Base-by-base conservation (phyloP, 2,329 filamentous ascomycete species). In the Penicillium sclerotiorum region DNA sequence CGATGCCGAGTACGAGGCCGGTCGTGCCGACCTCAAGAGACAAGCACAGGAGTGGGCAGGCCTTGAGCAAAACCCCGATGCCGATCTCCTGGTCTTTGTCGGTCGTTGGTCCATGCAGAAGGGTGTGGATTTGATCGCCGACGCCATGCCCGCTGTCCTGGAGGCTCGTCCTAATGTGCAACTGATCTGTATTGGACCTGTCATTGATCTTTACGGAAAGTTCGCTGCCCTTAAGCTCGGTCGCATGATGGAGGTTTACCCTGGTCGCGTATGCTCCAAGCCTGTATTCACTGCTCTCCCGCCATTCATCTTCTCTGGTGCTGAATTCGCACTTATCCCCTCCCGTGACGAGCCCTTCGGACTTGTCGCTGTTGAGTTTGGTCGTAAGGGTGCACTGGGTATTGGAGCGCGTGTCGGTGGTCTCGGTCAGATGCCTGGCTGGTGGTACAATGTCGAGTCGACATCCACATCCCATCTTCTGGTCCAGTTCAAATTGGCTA, bases 71-170 rank as follows among this genome's bases (percentile, higher is more conserved):
- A 79, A 86, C 58, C 80, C 83, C 1, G 75, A 83, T 22, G 84
- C 85, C 2, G 83, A 87, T 49, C 74, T 87, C 2, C 80, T 87
- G 55, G 84, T 87, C 6, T 87, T 87, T 56, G 84, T 87, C 33
- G 84, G 84, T 51, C 79, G 84, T 50, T 87, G 84, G 85, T 84
- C 80, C 11, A 80, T 84, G 76, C 84, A 87, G 60, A 87, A 87
- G 67, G 84, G 84, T 55, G 77, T 87, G 46, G 84, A 87, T 64
- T 71, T 87, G 42, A 87, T 87, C 58, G 84, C 84, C 13, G 84
- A 87, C 59, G 82, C 86, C 33, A 84, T 87, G 68, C 83, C 84
- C 21, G 77, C 78, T 17, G 75, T 87, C 30, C 73, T 87, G 5
- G 83, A 87, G 59, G 74, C 81, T 50, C 75, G 84, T 52, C 75